phyloP scores from a whole-genome alignment of 495 filamentous ascomycete genomes.

The Diplogelasinospora grovesii region DNA sequence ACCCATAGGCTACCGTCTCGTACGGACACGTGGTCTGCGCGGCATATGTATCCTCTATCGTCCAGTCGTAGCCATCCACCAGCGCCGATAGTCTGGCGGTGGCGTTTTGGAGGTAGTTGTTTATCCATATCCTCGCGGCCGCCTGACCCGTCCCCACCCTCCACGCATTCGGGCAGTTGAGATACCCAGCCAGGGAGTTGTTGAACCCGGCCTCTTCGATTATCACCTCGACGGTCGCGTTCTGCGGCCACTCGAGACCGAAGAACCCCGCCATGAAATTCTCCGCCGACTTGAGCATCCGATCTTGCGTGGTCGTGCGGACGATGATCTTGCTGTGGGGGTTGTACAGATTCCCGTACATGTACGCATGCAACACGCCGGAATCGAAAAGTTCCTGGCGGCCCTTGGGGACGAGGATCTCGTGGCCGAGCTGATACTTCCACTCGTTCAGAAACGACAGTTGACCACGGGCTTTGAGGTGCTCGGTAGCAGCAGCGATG shows the following conservation, averaged over 20 bases:
- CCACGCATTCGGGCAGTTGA: slow-evolving; percentile 53
- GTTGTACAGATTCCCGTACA: slow-evolving; percentile 55
- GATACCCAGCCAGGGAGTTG: slow-evolving; percentile 55
- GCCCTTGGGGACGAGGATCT: slow-evolving; percentile 52
- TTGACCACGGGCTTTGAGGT: slow-evolving; percentile 46
- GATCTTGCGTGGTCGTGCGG: slow-evolving; percentile 56
- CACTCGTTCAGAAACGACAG: slow-evolving; percentile 58
- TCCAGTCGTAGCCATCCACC: slow-evolving; percentile 46
- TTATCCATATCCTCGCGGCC: slow-evolving; percentile 48
- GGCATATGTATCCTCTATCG: slow-evolving; percentile 43
- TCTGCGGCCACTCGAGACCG: slow-evolving; percentile 50
- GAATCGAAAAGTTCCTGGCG: slow-evolving; percentile 66
- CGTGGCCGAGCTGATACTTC: slow-evolving; percentile 64
- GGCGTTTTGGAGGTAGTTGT: slow-evolving; percentile 46
- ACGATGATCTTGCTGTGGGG: slow-evolving; percentile 55
- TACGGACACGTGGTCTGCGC: slow-evolving; percentile 72
- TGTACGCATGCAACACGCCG: slow-evolving; percentile 55
- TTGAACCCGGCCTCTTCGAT: slow-evolving; percentile 57
- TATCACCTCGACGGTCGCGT: slow-evolving; percentile 57
- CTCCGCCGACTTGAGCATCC: slow-evolving; percentile 67
- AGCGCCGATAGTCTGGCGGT: slow-evolving; percentile 40
- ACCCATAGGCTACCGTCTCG: slow-evolving; percentile 60
- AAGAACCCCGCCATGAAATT: slow-evolving; percentile 71
- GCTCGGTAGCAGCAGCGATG: slow-evolving; percentile 47
- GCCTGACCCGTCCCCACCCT: slow-evolving; percentile 40